phyloP scores from a whole-genome alignment of 805 yeast species.

The Phaffomyces thermotolerans region DNA sequence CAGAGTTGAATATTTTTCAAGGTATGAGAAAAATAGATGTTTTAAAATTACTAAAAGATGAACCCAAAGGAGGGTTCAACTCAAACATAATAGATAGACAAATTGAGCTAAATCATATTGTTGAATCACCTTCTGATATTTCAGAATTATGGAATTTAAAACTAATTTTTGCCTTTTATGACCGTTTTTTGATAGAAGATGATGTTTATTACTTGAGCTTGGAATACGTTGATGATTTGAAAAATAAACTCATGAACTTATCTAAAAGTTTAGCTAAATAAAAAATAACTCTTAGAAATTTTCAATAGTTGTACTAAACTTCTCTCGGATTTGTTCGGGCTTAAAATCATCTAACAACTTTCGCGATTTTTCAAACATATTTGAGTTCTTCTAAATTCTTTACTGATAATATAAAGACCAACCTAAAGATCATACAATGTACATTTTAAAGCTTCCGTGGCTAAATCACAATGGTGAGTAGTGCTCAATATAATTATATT shows the following conservation, averaged over 20 bases:
- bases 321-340: too few relatives aligned
- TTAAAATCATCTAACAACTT: neutral
- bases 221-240: constrained; percentile 47
- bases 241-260: constrained; percentile 33
- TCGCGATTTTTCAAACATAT: too few relatives aligned
- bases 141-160: constrained; percentile 62
- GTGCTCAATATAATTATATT: too few relatives aligned
- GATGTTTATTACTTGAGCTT: constrained; percentile 34
- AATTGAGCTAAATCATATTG: constrained; percentile 40
- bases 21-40: constrained; percentile 15
- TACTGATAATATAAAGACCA: too few relatives aligned
- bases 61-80: constrained; percentile 20
- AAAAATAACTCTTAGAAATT: neutral
- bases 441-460: constrained; percentile 66
- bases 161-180: constrained; percentile 54
- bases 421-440: constrained; percentile 33
- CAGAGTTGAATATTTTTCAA: constrained; percentile 11
- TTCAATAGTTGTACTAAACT: neutral
- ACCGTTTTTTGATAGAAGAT: constrained; percentile 31
- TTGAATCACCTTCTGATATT: constrained; percentile 31
- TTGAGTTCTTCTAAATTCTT: too few relatives aligned
- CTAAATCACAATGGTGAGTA: constrained; percentile 46
- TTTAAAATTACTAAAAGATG: constrained; percentile 8
- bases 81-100: constrained; percentile 49
- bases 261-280: neutral